Base-by-base conservation (phyloP, 1,139 yeast species). In the Hemisphaericaspora subhashii region DNA sequence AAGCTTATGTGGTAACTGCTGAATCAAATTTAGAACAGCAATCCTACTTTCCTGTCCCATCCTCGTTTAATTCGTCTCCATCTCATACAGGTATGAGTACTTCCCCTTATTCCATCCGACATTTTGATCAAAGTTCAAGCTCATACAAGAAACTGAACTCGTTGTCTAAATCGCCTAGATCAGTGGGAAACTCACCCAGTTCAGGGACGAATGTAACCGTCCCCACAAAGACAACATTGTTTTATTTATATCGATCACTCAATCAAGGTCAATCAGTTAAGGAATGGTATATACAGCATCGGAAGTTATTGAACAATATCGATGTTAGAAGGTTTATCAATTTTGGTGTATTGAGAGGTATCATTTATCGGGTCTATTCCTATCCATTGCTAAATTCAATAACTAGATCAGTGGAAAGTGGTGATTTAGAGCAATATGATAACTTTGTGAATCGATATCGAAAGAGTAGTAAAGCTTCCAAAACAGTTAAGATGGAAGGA, bases 261-360 rank as follows among this genome's bases (percentile, higher is more conserved):
- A 83, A 83, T 45, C 95, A 86, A 47, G 95, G 95, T 1, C 80
- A 77, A 38, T 75, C 87, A 0, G 71, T 94, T 4, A 79, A 81
- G 47, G 89, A 85, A 30, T 94, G 98, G 98, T 86, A 80, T 55
- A 41, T 62, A 1, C 72, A 79, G 45, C 85, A 94, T 54, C 72
- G 71, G 29, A 74, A 77, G 35, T 62, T 68, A 7, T 63, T 94
- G 22, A 64, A 53, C 14, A 77, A 79, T 49, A 79, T 94, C 30
- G 98, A 94, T 58, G 70, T 92, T 2, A 69, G 98, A 44, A 66
- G 96, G 36, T 87, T 94, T 53, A 70, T 92, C 12, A 81, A 89
- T 21, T 94, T 90, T 68, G 99, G 98, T 0, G 74, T 88, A 3
- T 68, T 88, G 27, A 77, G 88, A 46, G 89, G 95, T 1, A 58